Evolutionary conservation across 257 asterid genomes (phyloP).

Genomic region (Sherardia arvensis): DNA sequence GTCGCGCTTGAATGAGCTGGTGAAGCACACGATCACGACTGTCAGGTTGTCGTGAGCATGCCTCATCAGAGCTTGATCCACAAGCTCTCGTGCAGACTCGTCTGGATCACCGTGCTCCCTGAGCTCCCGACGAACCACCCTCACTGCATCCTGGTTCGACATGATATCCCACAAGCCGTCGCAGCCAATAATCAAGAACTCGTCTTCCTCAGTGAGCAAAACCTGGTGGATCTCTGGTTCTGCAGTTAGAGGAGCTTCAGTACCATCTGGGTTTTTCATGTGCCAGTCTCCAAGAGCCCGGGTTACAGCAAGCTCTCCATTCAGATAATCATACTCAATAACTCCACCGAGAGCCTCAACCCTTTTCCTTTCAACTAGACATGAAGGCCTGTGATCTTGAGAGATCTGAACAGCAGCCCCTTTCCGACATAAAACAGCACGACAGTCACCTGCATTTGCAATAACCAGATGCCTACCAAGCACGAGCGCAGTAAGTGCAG

Average conservation of each 20-base stretch:
- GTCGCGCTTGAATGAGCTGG: slow-evolving; percentile 22
- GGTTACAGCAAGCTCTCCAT: slow-evolving; percentile 83
- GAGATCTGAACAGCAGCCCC: slow-evolving; percentile 83
- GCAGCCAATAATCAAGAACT: slow-evolving; percentile 77
- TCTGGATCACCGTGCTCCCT: slow-evolving; percentile 54
- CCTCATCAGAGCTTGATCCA: slow-evolving; percentile 41
- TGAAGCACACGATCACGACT: slow-evolving; percentile 63
- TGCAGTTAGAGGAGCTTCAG: slow-evolving; percentile 73
- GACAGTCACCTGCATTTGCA: slow-evolving; percentile 93
- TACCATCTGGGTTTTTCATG: slow-evolving; percentile 76
- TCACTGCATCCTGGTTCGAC: slow-evolving; percentile 79
- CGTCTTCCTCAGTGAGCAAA: slow-evolving; percentile 68
- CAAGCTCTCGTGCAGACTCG: slow-evolving; percentile 63
- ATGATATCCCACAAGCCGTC: slow-evolving; percentile 96
- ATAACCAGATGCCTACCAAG: slow-evolving; percentile 61
- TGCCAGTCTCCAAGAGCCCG: slow-evolving; percentile 97
- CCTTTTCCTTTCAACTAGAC: slow-evolving; percentile 50
- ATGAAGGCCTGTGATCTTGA: slow-evolving; percentile 81
- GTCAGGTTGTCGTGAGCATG: slow-evolving; percentile 70
- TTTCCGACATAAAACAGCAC: slow-evolving; percentile 83
- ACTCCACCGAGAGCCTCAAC: slow-evolving; percentile 75
- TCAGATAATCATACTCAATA: slow-evolving; percentile 66
- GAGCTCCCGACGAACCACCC: slow-evolving; percentile 56
- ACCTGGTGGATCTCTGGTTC: slow-evolving; percentile 69
- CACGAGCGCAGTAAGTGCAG: slow-evolving; percentile 76